Evolutionary conservation across 106 monocot species (phyloP).

Genomic region (Dioscorea dumetorum): DNA sequence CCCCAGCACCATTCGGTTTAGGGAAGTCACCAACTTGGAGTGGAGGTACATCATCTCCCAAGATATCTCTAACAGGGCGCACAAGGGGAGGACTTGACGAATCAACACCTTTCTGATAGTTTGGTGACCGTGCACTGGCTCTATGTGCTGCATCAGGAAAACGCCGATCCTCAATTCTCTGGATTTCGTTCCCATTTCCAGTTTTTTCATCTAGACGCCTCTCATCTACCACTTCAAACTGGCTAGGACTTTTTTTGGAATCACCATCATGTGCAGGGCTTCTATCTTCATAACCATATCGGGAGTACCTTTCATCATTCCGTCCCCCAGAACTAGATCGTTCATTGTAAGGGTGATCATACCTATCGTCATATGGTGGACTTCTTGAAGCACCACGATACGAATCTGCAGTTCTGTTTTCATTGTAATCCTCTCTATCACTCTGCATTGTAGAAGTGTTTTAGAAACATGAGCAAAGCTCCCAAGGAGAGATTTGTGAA

Average conservation of each 20-base stretch:
- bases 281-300: constrained; percentile 52
- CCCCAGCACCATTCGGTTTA: constrained; percentile 35
- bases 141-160: constrained; percentile 38
- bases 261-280: constrained; percentile 66
- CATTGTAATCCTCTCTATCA: constrained; percentile 32
- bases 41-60: constrained; percentile 61
- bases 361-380: constrained; percentile 43
- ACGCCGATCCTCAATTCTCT: constrained; percentile 42
- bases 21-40: constrained; percentile 56
- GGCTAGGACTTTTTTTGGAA: constrained; percentile 58
- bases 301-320: constrained; percentile 11
- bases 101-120: constrained; percentile 28
- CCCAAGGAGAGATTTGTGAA: not conserved
- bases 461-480: too few species aligned
- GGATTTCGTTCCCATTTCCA: constrained; percentile 40
- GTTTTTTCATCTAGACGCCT: constrained; percentile 50
- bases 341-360: constrained; percentile 21
- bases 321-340: constrained; percentile 25
- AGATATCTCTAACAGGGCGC: constrained; percentile 80
- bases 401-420: constrained; percentile 42
- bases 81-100: constrained; percentile 50
- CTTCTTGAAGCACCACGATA: constrained; percentile 49
- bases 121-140: constrained; percentile 45
- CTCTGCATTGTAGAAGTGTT: constrained; percentile 10
- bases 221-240: constrained; percentile 59